phyloP scores from a whole-genome alignment of 2,329 filamentous ascomycete genomes.

The Knoxdaviesia proteae region DNA sequence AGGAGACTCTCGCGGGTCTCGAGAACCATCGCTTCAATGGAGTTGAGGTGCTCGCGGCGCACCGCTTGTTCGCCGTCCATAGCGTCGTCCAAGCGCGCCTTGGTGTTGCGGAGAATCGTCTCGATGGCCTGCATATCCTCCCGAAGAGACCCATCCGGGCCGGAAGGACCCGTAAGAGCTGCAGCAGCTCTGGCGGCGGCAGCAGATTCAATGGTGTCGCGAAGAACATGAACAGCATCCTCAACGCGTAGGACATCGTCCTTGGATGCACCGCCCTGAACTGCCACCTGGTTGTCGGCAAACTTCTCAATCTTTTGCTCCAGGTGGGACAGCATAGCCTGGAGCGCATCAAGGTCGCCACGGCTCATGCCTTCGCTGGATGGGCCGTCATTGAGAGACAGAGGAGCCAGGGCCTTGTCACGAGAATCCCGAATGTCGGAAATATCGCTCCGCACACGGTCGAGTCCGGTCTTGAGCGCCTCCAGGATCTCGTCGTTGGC shows the following conservation, averaged over 20 bases:
- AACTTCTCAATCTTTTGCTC: conserved; percentile 4
- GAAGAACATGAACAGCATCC: not conserved
- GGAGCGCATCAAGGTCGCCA: conserved; percentile 1
- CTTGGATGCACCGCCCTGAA: no score
- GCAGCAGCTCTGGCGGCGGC: conserved; percentile 3
- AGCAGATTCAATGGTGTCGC: not conserved
- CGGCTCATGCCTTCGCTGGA: not conserved
- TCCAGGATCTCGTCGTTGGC: conserved; percentile 80
- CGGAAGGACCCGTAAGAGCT: conserved; percentile 7
- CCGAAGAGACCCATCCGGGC: conserved; percentile 23
- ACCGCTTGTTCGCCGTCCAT: conserved; percentile 54
- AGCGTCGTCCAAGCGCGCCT: conserved; percentile 63
- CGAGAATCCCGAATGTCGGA: conserved; percentile 47
- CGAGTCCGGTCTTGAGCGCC: conserved; percentile 64
- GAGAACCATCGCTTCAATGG: conserved; percentile 43
- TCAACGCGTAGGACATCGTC: not conserved
- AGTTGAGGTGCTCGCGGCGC: conserved; percentile 41
- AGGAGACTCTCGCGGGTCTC: conserved; percentile 58
- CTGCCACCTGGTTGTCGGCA: not conserved
- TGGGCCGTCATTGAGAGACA: conserved; percentile 30
- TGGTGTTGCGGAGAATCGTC: conserved; percentile 74
- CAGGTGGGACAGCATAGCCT: conserved; percentile 3
- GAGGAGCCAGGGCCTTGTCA: conserved; percentile 27
- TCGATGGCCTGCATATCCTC: conserved; percentile 80
- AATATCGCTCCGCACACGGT: conserved; percentile 56